phyloP scores from a whole-genome alignment of 2,329 filamentous ascomycete genomes.

The Fusarium coffeatum region DNA sequence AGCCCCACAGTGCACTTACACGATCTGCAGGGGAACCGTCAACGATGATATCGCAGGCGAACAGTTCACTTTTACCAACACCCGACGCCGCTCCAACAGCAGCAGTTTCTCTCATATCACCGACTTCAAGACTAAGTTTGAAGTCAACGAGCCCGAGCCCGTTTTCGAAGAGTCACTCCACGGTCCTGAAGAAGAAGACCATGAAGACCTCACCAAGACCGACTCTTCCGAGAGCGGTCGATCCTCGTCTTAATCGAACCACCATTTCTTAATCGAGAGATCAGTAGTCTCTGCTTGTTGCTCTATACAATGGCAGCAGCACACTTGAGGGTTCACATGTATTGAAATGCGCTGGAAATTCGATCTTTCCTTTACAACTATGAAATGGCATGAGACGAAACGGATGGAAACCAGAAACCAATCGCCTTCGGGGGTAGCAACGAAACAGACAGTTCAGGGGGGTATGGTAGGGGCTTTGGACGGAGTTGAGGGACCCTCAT shows the following conservation, averaged over 20 bases:
- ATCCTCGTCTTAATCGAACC: slow-evolving; percentile 64
- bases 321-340: slow-evolving; percentile 37
- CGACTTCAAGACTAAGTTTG: slow-evolving; percentile 97
- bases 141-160: slow-evolving; percentile 87
- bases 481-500: slow-evolving; percentile 44
- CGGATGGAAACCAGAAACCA: slow-evolving; percentile 39
- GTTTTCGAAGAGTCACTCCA: slow-evolving; percentile 91
- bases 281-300: slow-evolving; percentile 39
- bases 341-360: slow-evolving; percentile 31
- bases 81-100: slow-evolving; percentile 93
- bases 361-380: slow-evolving; percentile 36
- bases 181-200: slow-evolving; percentile 70
- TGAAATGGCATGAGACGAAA: slow-evolving; percentile 47
- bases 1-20: slow-evolving; percentile 32
- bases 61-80: slow-evolving; percentile 84
- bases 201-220: slow-evolving; percentile 66
- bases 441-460: slow-evolving; percentile 13
- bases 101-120: slow-evolving; percentile 77
- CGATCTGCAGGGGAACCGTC: slow-evolving; percentile 75
- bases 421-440: not conserved
- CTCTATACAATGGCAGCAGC: slow-evolving; percentile 48
- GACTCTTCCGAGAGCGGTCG: slow-evolving; percentile 70
- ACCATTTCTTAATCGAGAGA: slow-evolving; percentile 19
- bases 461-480: slow-evolving; percentile 25
- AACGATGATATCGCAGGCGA: slow-evolving; percentile 89